Percentiles rank a stretch among this genome's conserved stretches.
Conservation (phyloP, 1,284 basidiomycete species). For the Apiotrichum porosum region DNA sequence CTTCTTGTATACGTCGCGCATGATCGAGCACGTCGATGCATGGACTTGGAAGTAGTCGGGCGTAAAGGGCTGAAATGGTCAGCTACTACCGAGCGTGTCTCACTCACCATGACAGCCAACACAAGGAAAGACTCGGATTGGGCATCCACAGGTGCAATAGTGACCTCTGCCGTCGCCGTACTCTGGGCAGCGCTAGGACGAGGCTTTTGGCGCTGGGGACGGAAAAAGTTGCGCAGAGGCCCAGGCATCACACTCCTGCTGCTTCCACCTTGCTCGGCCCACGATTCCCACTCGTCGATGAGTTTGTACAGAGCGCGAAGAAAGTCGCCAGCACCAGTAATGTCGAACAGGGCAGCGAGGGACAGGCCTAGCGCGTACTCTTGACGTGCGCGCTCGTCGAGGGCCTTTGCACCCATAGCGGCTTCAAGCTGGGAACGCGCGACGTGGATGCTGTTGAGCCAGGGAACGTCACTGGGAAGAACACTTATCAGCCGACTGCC, state of each 20-base stretch:
- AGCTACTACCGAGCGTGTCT: neutral
- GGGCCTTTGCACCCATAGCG: slow-evolving; percentile 33
- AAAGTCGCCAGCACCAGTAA: slow-evolving; percentile 45
- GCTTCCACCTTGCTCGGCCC: slow-evolving; percentile 39
- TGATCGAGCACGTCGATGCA: slow-evolving; percentile 50
- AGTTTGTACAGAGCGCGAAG: slow-evolving; percentile 45
- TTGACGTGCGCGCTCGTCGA: slow-evolving; percentile 42
- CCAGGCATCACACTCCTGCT: slow-evolving; percentile 35
- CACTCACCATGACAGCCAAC: slow-evolving; percentile 16
- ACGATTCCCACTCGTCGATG: slow-evolving; percentile 51
- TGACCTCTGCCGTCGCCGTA: slow-evolving; percentile 19
- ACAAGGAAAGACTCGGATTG: slow-evolving; percentile 18
- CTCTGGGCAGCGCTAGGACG: slow-evolving; percentile 10
- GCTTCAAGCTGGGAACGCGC: slow-evolving; percentile 33
- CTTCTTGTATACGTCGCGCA: slow-evolving; percentile 51
- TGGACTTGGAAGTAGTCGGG: slow-evolving; percentile 53
- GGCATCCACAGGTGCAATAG: slow-evolving; percentile 16
- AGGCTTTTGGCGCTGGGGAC: slow-evolving; percentile 11
- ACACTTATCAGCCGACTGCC: neutral
- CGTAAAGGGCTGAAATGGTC: slow-evolving; percentile 48
- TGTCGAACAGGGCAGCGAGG: slow-evolving; percentile 49
- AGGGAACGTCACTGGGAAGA: slow-evolving; percentile 35
- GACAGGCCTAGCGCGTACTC: slow-evolving; percentile 51
- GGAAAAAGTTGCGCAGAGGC: slow-evolving; percentile 19
- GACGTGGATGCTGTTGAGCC: slow-evolving; percentile 46